These are phyloP conservation scores for Tubosaeta sp. DNA, from an alignment of 768 basidiomycete genomes.

Conservation along the genomic window DNA sequence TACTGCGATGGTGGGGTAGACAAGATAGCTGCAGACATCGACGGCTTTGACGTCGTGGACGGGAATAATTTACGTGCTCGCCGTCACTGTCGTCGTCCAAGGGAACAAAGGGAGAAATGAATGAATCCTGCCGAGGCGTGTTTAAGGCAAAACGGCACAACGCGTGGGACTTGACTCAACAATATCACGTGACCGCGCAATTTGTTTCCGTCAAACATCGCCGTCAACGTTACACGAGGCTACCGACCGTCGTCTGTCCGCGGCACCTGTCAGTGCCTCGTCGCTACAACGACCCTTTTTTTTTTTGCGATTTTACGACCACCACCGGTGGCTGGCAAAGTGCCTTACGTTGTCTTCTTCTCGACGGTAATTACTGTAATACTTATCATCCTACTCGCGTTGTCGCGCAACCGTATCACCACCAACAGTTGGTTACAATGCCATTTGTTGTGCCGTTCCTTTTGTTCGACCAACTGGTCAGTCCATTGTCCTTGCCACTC, in stretches of 20 bases:
- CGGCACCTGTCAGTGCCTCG: not conserved
- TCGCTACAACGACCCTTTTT: slow-evolving; percentile 2
- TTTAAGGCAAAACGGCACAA: slow-evolving; percentile 24
- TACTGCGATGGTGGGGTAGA: slow-evolving; percentile 33
- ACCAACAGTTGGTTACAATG: not conserved
- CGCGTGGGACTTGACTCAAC: slow-evolving; percentile 34
- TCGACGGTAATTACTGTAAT: not conserved
- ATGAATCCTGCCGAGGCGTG: slow-evolving; percentile 16
- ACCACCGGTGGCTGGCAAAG: not conserved
- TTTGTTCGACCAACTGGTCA: slow-evolving; percentile 16
- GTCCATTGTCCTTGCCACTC: slow-evolving; percentile 16
- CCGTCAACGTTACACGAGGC: slow-evolving; percentile 34
- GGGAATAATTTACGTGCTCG: slow-evolving; percentile 16
- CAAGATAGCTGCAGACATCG: slow-evolving; percentile 23
- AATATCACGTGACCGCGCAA: slow-evolving; percentile 31
- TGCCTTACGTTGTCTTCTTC: slow-evolving; percentile 1
- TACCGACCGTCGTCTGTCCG: slow-evolving; percentile 12
- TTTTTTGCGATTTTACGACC: not conserved
- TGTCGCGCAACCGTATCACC: not conserved
- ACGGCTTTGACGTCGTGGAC: slow-evolving; percentile 12
- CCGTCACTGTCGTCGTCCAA: slow-evolving; percentile 21
- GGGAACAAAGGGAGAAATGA: slow-evolving; percentile 15
- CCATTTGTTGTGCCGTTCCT: not conserved
- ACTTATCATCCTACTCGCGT: not conserved
- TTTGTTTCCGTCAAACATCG: slow-evolving; percentile 21